phyloP scores from a whole-genome alignment of 768 basidiomycete species.

The Boletus subparvulus region DNA sequence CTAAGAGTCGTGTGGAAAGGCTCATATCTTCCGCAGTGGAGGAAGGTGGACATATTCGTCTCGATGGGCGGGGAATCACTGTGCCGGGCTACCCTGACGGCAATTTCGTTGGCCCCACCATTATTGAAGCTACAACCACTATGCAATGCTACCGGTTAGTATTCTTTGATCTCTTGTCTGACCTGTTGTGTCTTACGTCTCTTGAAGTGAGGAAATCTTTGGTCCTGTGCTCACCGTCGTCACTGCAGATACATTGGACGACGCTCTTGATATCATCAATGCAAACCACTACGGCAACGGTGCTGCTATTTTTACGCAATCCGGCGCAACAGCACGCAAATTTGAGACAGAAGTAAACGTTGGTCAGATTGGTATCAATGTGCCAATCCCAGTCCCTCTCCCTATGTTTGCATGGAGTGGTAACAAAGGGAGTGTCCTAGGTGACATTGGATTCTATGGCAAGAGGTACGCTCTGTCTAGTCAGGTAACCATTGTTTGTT shows the following conservation, averaged over 20 bases:
- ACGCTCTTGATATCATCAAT: conserved; percentile 89
- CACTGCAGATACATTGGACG: conserved; percentile 80
- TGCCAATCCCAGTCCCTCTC: conserved; percentile 88
- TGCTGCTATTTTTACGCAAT: conserved; percentile 94
- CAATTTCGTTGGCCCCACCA: conserved; percentile 93
- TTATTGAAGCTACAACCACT: conserved; percentile 76
- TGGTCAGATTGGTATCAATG: conserved; percentile 92
- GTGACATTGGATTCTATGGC: conserved; percentile 91
- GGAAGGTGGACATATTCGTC: conserved; percentile 82
- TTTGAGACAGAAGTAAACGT: conserved; percentile 88
- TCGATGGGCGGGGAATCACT: conserved; percentile 76
- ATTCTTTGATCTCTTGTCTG: conserved; percentile 21
- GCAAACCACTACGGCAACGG: conserved; percentile 91
- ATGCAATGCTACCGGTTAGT: conserved; percentile 86
- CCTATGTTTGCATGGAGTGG: conserved; percentile 98
- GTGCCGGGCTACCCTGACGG: conserved; percentile 80
- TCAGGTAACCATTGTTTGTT: neutral
- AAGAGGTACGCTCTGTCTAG: conserved; percentile 52
- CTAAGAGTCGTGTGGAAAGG: conserved; percentile 72
- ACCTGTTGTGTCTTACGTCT: neutral
- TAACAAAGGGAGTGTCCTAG: conserved; percentile 84
- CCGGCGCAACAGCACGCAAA: conserved; percentile 90
- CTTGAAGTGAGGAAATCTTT: conserved; percentile 85
- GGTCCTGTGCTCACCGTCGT: conserved; percentile 85
- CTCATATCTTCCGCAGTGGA: conserved; percentile 72